Base-by-base conservation (phyloP, 495 filamentous ascomycete genomes). In the Xanthoparmelia taractica region DNA sequence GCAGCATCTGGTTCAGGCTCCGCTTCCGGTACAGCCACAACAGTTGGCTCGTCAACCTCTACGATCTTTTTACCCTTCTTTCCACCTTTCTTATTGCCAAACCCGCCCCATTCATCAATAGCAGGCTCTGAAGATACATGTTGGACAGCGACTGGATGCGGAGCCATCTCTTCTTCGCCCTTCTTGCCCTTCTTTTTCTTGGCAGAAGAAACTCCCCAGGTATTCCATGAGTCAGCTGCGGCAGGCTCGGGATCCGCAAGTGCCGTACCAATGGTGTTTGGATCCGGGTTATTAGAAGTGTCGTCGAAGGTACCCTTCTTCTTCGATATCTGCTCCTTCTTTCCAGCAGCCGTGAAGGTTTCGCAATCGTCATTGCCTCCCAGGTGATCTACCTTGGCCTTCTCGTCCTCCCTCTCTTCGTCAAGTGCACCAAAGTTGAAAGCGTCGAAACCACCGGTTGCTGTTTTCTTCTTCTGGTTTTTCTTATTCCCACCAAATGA, bases 371-470 rank as follows among this genome's bases (percentile, higher is more conserved):
- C 67, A 13, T 71, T 65, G 40, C 31, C 63, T 17, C 23, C 57
- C 15, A 27, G 34, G 56, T 64, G 64, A 18, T 62, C 68, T 34
- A 70, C 71, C 10, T 69, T 65, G 40, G 50, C 57, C 17, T 66
- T 68, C 47, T 72, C 69, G 20, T 69, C 67, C 31, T 71, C 70
- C 2, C 64, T 60, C 38, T 57, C 61, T 45, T 65, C 63, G 15
- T 63, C 60, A 31, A 74, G 65, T 43, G 67, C 67, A 27, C 73
- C 75, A 36, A 79, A 70, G 65, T 77, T 71, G 29, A 77, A 76
- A 71, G 81, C 79, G 38, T 79, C 76, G 54, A 82, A 80, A 5
- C 72, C 79, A 36, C 71, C 70, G 29, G 74, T 70, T 23, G 75
- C 76, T 2, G 69, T 66, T 56, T 73, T 68, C 45, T 73, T 68